Evolutionary conservation across 2,329 filamentous ascomycete species (phyloP).

Genomic region (Ascochyta koolunga): DNA sequence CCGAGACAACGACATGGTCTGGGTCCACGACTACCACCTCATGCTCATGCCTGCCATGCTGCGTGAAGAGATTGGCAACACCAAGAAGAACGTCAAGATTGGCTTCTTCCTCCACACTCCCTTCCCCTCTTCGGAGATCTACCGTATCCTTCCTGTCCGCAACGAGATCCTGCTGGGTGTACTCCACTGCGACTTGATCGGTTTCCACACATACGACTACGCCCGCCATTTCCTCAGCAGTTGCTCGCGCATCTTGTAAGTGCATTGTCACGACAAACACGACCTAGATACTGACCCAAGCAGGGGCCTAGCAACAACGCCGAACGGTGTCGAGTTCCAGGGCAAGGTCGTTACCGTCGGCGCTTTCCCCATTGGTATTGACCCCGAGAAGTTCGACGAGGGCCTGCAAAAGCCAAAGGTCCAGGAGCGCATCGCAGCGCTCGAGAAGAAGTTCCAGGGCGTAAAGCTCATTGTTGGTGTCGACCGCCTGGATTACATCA

Average conservation of each 20-base stretch:
- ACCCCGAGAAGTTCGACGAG: conserved; percentile 94
- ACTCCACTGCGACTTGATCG: conserved; percentile 91
- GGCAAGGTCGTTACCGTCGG: conserved; percentile 89
- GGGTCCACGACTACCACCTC: conserved; percentile 98
- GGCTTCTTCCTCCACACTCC: conserved; percentile 98
- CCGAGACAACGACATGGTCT: conserved; percentile 91
- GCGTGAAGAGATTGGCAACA: conserved; percentile 80
- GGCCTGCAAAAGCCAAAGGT: conserved; percentile 85
- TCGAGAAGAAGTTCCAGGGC: conserved; percentile 90
- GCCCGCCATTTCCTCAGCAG: conserved; percentile 96
- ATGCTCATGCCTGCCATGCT: conserved; percentile 97
- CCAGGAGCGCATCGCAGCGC: conserved; percentile 80
- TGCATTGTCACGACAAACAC: conserved; percentile 2
- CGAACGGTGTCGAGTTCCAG: conserved; percentile 90
- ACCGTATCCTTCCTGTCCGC: conserved; percentile 90
- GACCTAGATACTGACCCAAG: conserved; percentile 9
- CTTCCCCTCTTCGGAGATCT: conserved; percentile 96
- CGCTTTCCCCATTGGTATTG: conserved; percentile 96
- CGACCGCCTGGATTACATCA: conserved; percentile 97
- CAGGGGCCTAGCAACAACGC: conserved; percentile 75
- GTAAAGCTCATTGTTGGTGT: conserved; percentile 97
- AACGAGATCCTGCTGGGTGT: conserved; percentile 87
- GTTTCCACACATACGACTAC: conserved; percentile 99
- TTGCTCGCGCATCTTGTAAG: conserved; percentile 88
- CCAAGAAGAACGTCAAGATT: conserved; percentile 91